These are phyloP conservation scores for Arthrobotrys entomopaga DNA, from an alignment of 2,329 filamentous ascomycete species.

Conservation along the genomic window DNA sequence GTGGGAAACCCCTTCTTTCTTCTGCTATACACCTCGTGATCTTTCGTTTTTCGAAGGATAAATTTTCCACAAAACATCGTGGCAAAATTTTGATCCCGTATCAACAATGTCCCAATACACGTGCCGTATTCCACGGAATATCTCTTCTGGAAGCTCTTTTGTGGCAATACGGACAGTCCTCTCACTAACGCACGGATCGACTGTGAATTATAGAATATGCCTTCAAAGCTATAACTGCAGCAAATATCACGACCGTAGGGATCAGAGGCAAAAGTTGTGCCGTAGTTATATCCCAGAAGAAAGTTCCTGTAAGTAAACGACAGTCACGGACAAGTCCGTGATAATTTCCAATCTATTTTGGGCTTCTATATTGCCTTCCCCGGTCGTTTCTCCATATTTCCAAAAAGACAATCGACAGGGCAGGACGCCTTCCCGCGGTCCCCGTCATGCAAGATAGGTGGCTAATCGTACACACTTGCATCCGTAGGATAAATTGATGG, in stretches of 20 bases:
- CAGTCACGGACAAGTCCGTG: slow-evolving; percentile 55
- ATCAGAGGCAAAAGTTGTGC: slow-evolving; percentile 96
- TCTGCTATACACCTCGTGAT: slow-evolving; percentile 19
- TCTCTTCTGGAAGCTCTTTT: slow-evolving; percentile 15
- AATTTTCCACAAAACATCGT: slow-evolving; percentile 37
- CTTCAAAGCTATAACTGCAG: slow-evolving; percentile 99
- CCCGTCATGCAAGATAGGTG: slow-evolving; percentile 52
- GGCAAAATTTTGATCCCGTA: slow-evolving; percentile 44
- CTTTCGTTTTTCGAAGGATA: slow-evolving; percentile 1
- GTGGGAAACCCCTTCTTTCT: slow-evolving; percentile 69
- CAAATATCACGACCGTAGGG: slow-evolving; percentile 95
- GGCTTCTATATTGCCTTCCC: slow-evolving; percentile 10
- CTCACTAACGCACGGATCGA: slow-evolving; percentile 48
- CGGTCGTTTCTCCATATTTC: slow-evolving; percentile 13
- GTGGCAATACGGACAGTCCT: slow-evolving; percentile 22
- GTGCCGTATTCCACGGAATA: slow-evolving; percentile 34
- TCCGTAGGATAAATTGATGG: slow-evolving; percentile 94
- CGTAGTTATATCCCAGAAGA: slow-evolving; percentile 98
- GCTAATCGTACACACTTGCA: slow-evolving; percentile 41
- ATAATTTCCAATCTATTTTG: slow-evolving; percentile 56
- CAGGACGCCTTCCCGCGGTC: slow-evolving; percentile 36
- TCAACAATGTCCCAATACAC: slow-evolving; percentile 16
- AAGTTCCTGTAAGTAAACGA: slow-evolving; percentile 81
- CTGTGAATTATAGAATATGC: slow-evolving; percentile 83
- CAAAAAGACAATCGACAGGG: slow-evolving; percentile 40